Percentiles rank a stretch among this genome's conserved stretches.
Evolutionary conservation across 495 filamentous ascomycete genomes (phyloP).

Genomic region (Ramalina intermedia): DNA sequence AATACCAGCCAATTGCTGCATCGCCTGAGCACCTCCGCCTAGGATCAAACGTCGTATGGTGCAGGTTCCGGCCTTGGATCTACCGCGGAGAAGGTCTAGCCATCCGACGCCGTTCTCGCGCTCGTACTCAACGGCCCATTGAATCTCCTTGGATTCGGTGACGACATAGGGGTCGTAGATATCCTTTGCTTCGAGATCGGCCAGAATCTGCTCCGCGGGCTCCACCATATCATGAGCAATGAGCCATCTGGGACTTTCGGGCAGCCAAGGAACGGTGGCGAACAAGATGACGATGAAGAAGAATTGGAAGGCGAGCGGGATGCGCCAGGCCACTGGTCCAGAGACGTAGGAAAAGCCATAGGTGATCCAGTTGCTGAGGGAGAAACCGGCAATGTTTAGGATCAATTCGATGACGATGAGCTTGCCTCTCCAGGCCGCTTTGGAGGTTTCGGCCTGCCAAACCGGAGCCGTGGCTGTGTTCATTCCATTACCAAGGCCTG

Average conservation of each 20-base stretch:
- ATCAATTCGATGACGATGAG: conserved; percentile 47
- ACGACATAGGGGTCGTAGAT: conserved; percentile 33
- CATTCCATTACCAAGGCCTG: conserved; percentile 49
- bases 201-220: conserved; percentile 34
- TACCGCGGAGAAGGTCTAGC: conserved; percentile 30
- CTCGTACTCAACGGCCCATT: conserved; percentile 34
- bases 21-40: conserved; percentile 35
- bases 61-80: conserved; percentile 25
- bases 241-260: conserved; percentile 43
- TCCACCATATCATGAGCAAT: conserved; percentile 28
- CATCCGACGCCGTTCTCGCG: conserved; percentile 32
- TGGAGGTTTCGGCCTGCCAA: conserved; percentile 50
- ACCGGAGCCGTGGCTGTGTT: conserved; percentile 50
- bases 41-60: conserved; percentile 35
- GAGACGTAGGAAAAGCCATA: conserved; percentile 38
- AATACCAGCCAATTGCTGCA: conserved; percentile 40
- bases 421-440: conserved; percentile 42
- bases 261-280: conserved; percentile 36
- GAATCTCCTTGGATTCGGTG: conserved; percentile 32
- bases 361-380: conserved; percentile 40
- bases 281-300: conserved; percentile 41
- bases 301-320: conserved; percentile 44
- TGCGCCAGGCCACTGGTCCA: conserved; percentile 35
- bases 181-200: conserved; percentile 30
- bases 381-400: conserved; percentile 45